Evolutionary conservation across 768 basidiomycete genomes (phyloP).

Genomic region (Hypholoma sublateritium): DNA sequence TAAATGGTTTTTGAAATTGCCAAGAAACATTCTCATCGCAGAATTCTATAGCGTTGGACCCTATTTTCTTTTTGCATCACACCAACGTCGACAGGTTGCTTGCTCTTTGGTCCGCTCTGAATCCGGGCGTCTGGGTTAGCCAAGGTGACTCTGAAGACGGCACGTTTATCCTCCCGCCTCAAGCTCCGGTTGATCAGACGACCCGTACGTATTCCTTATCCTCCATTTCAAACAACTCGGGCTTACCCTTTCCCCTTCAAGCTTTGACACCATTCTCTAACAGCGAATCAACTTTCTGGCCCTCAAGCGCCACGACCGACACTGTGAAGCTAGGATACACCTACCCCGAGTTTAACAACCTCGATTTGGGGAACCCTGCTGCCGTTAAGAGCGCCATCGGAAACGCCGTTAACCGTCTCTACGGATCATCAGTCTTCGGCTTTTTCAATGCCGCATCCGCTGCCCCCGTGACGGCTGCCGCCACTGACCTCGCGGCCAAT

Average conservation of each 20-base stretch:
- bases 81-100: slow-evolving; percentile 53
- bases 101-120: slow-evolving; percentile 48
- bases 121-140: slow-evolving; percentile 40
- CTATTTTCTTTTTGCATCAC: slow-evolving; percentile 57
- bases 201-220: slow-evolving; percentile 24
- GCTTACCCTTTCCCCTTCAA: slow-evolving; percentile 11
- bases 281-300: slow-evolving; percentile 37
- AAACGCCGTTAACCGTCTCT: slow-evolving; percentile 34
- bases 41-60: slow-evolving; percentile 40
- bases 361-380: slow-evolving; percentile 26
- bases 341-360: slow-evolving; percentile 50
- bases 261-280: slow-evolving; percentile 51
- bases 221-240: neutral
- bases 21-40: neutral
- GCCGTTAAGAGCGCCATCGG: slow-evolving; percentile 33
- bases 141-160: slow-evolving; percentile 27
- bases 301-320: slow-evolving; percentile 29
- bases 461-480: neutral
- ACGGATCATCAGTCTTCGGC: slow-evolving; percentile 24
- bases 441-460: slow-evolving; percentile 18
- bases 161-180: slow-evolving; percentile 31
- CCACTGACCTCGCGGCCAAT: slow-evolving; percentile 1
- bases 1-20: slow-evolving; percentile 14
- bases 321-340: slow-evolving; percentile 40
- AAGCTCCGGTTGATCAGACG: slow-evolving; percentile 23